A percentile compares a stretch with the other conserved stretches of the same genome.
These are phyloP conservation scores for Colletotrichum magnum DNA, from an alignment of 2,329 filamentous ascomycete genomes.

Conservation along the genomic window DNA sequence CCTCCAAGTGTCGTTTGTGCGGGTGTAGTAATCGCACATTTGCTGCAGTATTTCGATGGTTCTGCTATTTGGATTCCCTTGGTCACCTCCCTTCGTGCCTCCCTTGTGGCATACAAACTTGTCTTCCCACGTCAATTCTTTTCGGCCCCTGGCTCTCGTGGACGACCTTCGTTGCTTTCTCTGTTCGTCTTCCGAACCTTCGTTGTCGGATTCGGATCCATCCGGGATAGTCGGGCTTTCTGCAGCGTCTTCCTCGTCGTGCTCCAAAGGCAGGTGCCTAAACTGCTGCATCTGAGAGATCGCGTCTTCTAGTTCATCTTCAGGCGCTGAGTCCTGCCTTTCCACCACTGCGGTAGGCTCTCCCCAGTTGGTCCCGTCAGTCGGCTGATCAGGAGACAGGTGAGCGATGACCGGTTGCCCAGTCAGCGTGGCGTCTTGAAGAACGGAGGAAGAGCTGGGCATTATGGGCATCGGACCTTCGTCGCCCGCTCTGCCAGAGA, in stretches of 20 bases:
- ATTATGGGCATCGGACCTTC: neutral
- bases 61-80: slow-evolving; percentile 77
- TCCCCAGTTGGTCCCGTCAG: neutral
- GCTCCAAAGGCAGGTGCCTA: slow-evolving; percentile 70
- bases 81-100: slow-evolving; percentile 58
- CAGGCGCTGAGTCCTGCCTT: slow-evolving; percentile 7
- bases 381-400: neutral
- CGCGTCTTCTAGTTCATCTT: slow-evolving; percentile 73
- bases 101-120: slow-evolving; percentile 69
- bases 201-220: slow-evolving; percentile 38
- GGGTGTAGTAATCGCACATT: slow-evolving; percentile 84
- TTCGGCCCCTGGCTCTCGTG: slow-evolving; percentile 43
- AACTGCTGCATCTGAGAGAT: slow-evolving; percentile 75
- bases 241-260: slow-evolving; percentile 62
- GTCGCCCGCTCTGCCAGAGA: slow-evolving; percentile 42
- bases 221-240: slow-evolving; percentile 42
- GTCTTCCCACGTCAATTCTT: slow-evolving; percentile 58
- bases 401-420: neutral
- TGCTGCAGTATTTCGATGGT: slow-evolving; percentile 84
- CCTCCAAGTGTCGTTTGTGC: slow-evolving; percentile 84
- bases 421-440: slow-evolving; percentile 16
- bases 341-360: neutral
- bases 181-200: slow-evolving; percentile 47
- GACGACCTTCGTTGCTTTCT: slow-evolving; percentile 45
- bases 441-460: neutral